Conservation (phyloP, 768 basidiomycete species). For the Lyophyllum decastes region DNA sequence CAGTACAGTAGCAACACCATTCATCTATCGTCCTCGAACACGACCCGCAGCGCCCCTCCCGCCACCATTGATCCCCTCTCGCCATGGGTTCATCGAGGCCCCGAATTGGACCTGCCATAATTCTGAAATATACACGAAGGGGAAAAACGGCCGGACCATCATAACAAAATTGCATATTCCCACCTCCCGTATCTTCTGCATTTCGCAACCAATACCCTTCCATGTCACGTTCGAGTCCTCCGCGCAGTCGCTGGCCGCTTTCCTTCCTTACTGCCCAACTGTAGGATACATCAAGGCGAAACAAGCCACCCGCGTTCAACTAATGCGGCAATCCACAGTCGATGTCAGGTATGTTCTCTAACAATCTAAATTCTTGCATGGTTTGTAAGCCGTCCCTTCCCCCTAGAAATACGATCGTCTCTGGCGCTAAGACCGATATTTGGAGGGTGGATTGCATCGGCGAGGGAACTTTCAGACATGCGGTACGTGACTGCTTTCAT, state of each 20-base stretch:
- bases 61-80: slow-evolving; percentile 34
- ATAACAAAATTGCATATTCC: slow-evolving; percentile 52
- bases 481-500: slow-evolving; percentile 37
- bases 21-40: slow-evolving; percentile 67
- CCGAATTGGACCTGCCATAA: slow-evolving; percentile 54
- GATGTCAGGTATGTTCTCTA: slow-evolving; percentile 51
- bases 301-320: slow-evolving; percentile 52
- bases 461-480: slow-evolving; percentile 58
- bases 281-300: slow-evolving; percentile 28
- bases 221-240: slow-evolving; percentile 62
- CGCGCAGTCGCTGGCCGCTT: slow-evolving; percentile 55
- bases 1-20: slow-evolving; percentile 53
- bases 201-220: slow-evolving; percentile 65
- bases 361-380: background rate
- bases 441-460: slow-evolving; percentile 70
- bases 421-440: slow-evolving; percentile 67
- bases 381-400: background rate
- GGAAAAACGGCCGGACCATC: slow-evolving; percentile 41
- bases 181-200: slow-evolving; percentile 57
- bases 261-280: slow-evolving; percentile 60
- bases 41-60: slow-evolving; percentile 59
- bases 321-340: slow-evolving; percentile 68
- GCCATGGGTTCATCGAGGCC: slow-evolving; percentile 41
- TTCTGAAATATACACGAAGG: slow-evolving; percentile 40
- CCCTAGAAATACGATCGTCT: slow-evolving; percentile 44